Evolutionary conservation across 176 grass and related monocot genomes (phyloP), one percentile per base, ranked within the genome.

Genomic region (Carex scoparia): DNA sequence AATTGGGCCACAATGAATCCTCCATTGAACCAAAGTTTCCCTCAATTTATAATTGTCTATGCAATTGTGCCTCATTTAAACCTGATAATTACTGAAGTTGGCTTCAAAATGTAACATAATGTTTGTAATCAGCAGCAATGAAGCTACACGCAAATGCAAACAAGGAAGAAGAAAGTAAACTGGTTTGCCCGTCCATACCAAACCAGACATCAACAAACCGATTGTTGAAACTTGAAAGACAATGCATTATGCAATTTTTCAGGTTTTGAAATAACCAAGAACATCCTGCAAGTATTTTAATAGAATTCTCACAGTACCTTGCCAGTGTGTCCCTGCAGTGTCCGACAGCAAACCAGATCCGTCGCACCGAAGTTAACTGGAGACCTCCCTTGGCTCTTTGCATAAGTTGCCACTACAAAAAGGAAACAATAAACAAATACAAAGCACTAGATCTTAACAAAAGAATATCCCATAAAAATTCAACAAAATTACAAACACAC

Each of bases 301-400:
- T 42, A 62, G 16, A 83, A 67, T 79, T 62, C 57, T 18, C 30
- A 65, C 6, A 79, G 63, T 86, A 98, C 95, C 93, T 98, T 98
- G 42, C 93, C 95, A 77, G 92, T 93, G 68, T 98, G 95, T 35
- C 94, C 94, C 84, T 91, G 94, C 61, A 97, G 88, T 82, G 90
- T 94, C 87, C 94, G 90, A 80, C 92, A 97, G 87, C 95, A 98
- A 61, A 98, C 93, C 85, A 98, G 95, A 98, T 98, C 93, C 83
- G 93, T 95, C 12, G 90, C 58, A 85, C 86, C 85, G 68, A 98
- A 98, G 83, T 68, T 89, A 89, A 98, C 89, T 63, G 87, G 82
- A 70, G 88, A 72, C 81, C 83, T 87, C 61, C 96, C 93, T 78
- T 91, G 93, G 61, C 81, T 79, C 87, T 85, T 95, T 23, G 91